A percentile compares a stretch with the other conserved stretches of the same genome.
Evolutionary conservation across 495 filamentous ascomycete genomes (phyloP).

Genomic region (Sphaerosporella brunnea): DNA sequence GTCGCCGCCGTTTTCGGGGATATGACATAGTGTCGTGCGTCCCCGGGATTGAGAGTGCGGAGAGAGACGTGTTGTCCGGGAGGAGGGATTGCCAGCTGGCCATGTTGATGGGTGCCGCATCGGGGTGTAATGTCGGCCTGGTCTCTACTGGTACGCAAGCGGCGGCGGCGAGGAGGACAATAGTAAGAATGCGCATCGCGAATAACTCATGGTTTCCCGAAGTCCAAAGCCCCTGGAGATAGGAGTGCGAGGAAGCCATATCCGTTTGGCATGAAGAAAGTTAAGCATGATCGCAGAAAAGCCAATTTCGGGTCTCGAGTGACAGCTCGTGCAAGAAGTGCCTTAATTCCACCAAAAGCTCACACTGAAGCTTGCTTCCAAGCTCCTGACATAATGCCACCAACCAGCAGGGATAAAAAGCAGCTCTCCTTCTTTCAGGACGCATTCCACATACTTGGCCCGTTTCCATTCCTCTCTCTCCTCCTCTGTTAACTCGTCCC

Average conservation of each 20-base stretch:
- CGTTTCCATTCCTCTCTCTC: conserved; percentile 38
- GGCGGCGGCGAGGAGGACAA: too few relatives aligned
- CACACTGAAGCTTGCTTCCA: conserved; percentile 80
- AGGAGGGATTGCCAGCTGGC: conserved; percentile 21
- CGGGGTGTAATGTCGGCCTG: too few relatives aligned
- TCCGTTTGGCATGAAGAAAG: too few relatives aligned
- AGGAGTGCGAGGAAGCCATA: too few relatives aligned
- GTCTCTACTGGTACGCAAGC: too few relatives aligned
- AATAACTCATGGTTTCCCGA: too few relatives aligned
- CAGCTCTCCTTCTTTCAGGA: conserved; percentile 64
- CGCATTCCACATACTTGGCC: conserved; percentile 56
- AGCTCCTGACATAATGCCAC: conserved; percentile 93
- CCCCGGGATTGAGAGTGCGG: conserved; percentile 21
- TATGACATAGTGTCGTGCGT: conserved; percentile 26
- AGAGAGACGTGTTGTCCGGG: conserved; percentile 10
- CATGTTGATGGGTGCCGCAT: conserved; percentile 10
- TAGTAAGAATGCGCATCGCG: too few relatives aligned
- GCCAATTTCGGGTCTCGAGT: too few relatives aligned
- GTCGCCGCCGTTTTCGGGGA: not conserved
- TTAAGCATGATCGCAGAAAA: too few relatives aligned
- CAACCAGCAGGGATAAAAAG: conserved; percentile 87
- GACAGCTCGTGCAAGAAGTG: too few relatives aligned
- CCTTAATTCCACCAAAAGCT: conserved; percentile 89
- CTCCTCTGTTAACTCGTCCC: conserved; percentile 28
- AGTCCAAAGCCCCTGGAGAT: too few relatives aligned